A percentile compares a stretch with the other conserved stretches of the same genome.
phyloP scores from a whole-genome alignment of 306 rosid species.

The Vachellia collinsii region DNA sequence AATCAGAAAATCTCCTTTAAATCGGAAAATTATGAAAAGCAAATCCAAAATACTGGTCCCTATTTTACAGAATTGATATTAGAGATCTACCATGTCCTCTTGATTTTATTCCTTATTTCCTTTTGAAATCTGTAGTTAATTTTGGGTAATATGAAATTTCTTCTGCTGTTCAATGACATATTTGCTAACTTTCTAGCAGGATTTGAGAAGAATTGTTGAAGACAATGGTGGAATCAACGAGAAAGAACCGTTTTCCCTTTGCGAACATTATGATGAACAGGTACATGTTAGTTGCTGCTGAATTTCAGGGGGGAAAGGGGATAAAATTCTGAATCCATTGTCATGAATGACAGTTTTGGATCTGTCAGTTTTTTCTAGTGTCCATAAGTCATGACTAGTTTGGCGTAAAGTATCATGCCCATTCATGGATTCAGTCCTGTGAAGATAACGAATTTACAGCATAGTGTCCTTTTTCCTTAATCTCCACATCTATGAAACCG shows the following conservation, averaged over 20 bases:
- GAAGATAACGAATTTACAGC: not conserved
- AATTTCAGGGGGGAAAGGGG: constrained; percentile 11
- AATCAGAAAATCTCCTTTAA: not conserved
- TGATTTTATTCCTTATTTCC: constrained; percentile 13
- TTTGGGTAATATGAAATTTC: constrained; percentile 15
- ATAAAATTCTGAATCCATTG: constrained; percentile 27
- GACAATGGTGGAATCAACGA: constrained; percentile 65
- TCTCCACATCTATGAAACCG: not conserved
- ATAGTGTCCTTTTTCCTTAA: not conserved
- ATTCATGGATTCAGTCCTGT: not conserved
- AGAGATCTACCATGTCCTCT: constrained; percentile 12
- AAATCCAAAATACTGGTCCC: not conserved
- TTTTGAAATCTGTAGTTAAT: constrained; percentile 34
- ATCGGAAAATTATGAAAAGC: not conserved
- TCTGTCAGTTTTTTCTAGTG: constrained; percentile 13
- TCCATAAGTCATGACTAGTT: not conserved
- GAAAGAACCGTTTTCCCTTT: constrained; percentile 88
- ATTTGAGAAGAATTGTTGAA: constrained; percentile 69
- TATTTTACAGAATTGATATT: not conserved
- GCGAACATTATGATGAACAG: constrained; percentile 61
- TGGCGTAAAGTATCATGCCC: not conserved
- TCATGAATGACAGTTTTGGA: constrained; percentile 27
- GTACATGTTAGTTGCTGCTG: constrained; percentile 45
- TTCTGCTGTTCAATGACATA: constrained; percentile 21
- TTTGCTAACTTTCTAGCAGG: constrained; percentile 53